A percentile compares a stretch with the other conserved stretches of the same genome.
phyloP scores from a whole-genome alignment of 2,329 filamentous ascomycete genomes.

The Niveomyces coronatus region DNA sequence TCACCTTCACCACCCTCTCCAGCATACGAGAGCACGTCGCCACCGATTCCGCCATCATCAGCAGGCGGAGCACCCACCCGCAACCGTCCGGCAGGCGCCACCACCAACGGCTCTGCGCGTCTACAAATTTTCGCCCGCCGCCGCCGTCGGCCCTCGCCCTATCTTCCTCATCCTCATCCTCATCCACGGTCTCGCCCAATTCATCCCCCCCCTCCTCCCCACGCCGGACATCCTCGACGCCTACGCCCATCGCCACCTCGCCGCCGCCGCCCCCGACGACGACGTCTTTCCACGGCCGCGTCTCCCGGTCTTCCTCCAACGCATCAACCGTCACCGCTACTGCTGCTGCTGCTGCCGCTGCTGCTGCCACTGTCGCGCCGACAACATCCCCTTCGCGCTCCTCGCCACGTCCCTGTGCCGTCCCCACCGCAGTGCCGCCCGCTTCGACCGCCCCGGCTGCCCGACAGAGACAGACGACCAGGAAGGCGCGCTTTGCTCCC shows the following conservation, averaged over 20 bases:
- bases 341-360: neutral
- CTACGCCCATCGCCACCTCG: no score
- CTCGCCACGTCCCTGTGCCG: neutral
- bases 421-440: slow-evolving; percentile 11
- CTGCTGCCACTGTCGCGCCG: neutral
- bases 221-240: neutral
- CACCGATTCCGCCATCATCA: slow-evolving; percentile 4
- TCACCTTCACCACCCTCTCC: slow-evolving; percentile 14
- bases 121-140: no score
- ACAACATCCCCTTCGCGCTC: neutral
- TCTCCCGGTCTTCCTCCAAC: neutral
- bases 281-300: no score
- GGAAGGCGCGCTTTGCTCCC: slow-evolving; percentile 9
- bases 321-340: neutral
- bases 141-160: no score
- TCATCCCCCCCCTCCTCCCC: neutral
- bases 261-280: no score
- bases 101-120: neutral
- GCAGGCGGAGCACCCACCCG: neutral
- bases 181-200: neutral
- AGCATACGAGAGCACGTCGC: slow-evolving; percentile 17
- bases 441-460: slow-evolving; percentile 19
- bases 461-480: slow-evolving; percentile 13
- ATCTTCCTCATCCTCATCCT: neutral
- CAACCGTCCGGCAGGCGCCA: neutral